phyloP scores from a whole-genome alignment of 2,329 filamentous ascomycete genomes.

The Blumeria graminis region DNA sequence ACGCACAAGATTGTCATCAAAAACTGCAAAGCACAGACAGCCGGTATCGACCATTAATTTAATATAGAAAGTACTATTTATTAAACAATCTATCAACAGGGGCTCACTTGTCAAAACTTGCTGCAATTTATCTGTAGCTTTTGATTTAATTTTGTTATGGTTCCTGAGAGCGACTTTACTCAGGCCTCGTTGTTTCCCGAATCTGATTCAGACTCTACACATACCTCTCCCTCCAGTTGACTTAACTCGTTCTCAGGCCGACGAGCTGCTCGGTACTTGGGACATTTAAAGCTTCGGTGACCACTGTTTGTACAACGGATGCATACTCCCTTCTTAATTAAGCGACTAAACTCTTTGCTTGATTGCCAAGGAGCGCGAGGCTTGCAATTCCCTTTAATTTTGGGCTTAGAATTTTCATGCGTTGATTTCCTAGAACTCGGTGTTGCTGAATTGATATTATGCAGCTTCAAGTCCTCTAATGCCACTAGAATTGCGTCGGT shows the following conservation, averaged over 20 bases:
- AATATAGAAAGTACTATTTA: not conserved
- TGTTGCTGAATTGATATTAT: not conserved
- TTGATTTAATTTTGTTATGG: no score
- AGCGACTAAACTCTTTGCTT: not conserved
- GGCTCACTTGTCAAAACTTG: not conserved
- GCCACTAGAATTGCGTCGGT: not conserved
- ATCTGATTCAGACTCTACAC: not conserved
- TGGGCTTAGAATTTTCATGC: not conserved
- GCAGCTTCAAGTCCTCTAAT: not conserved
- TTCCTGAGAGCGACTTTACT: not conserved
- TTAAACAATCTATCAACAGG: not conserved
- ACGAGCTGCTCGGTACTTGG: not conserved
- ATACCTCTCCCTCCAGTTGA: not conserved
- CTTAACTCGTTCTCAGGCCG: not conserved
- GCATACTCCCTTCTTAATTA: not conserved
- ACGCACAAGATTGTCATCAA: conserved; percentile 1
- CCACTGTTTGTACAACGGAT: not conserved
- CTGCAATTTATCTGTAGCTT: no score
- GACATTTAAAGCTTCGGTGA: not conserved
- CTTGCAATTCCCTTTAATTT: not conserved
- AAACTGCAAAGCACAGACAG: not conserved
- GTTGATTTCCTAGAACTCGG: not conserved
- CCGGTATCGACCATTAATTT: not conserved
- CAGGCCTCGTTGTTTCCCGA: not conserved
- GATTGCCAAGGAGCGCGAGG: not conserved